Evolutionary conservation across 1,284 basidiomycete species (phyloP).

Genomic region (Ganoderma multipileum): DNA sequence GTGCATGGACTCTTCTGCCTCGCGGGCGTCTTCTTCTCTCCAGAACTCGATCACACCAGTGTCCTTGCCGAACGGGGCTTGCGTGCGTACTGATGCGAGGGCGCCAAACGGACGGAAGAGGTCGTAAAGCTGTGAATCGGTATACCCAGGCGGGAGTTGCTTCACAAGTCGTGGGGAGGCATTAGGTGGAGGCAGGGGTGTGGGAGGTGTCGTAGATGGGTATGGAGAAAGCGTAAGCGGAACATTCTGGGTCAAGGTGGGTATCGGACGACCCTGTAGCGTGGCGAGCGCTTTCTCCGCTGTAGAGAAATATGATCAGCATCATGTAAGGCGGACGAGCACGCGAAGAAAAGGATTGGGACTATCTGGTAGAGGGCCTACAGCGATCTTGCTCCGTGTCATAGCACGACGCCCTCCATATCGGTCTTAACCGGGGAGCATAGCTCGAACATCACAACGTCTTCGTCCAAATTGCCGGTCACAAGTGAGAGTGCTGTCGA

Average conservation of each 20-base stretch:
- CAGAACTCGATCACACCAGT: conserved; percentile 86
- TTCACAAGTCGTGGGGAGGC: conserved; percentile 81
- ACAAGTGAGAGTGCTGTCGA: too few species aligned
- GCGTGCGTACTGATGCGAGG: conserved; percentile 72
- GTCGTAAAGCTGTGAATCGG: conserved; percentile 81
- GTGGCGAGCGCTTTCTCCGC: conserved; percentile 90
- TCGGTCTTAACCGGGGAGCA: too few species aligned
- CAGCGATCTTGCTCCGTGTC: too few species aligned
- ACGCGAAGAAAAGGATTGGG: not conserved
- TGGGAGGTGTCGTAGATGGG: conserved; percentile 73
- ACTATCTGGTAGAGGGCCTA: too few species aligned
- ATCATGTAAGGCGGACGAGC: not conserved
- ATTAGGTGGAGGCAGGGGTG: conserved; percentile 73
- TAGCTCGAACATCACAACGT: too few species aligned
- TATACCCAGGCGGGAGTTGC: conserved; percentile 70
- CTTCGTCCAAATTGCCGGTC: too few species aligned
- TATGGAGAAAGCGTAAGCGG: conserved; percentile 76
- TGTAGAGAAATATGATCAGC: conserved; percentile 39
- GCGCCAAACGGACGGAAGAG: conserved; percentile 77
- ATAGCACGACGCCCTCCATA: too few species aligned
- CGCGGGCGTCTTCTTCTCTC: conserved; percentile 84
- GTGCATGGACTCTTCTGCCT: conserved; percentile 81
- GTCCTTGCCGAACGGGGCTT: conserved; percentile 74
- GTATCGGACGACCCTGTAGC: conserved; percentile 75
- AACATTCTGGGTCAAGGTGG: conserved; percentile 59